Conservation (phyloP, 768 basidiomycete genomes). For the Tricholoma hemisulphureum region DNA sequence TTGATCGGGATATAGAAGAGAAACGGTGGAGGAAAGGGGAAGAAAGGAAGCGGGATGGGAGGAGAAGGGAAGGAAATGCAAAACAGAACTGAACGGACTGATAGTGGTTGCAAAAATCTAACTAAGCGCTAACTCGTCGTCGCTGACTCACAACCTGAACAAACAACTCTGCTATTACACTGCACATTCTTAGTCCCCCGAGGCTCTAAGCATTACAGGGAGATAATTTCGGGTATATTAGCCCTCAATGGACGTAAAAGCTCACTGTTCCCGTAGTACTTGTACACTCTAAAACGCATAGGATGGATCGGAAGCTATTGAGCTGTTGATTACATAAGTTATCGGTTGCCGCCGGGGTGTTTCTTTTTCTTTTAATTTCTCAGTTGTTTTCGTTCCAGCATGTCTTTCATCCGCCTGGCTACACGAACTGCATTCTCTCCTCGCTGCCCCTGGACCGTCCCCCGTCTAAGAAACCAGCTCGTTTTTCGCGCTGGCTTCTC, state of each 20-base stretch:
- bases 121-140: background rate
- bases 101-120: background rate
- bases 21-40: slow-evolving; percentile 29
- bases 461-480: slow-evolving; percentile 34
- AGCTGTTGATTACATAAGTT: background rate
- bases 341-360: background rate
- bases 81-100: slow-evolving; percentile 4
- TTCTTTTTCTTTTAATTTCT: background rate
- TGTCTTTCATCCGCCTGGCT: slow-evolving; percentile 58
- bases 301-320: too few species aligned
- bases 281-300: too few species aligned
- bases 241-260: too few species aligned
- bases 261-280: too few species aligned
- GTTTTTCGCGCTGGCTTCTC: slow-evolving; percentile 58
- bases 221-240: too few species aligned
- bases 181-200: too few species aligned
- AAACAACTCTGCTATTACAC: background rate
- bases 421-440: slow-evolving; percentile 44
- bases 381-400: slow-evolving; percentile 18
- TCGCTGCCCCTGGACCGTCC: slow-evolving; percentile 37
- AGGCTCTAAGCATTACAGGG: too few species aligned
- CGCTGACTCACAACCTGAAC: slow-evolving; percentile 1
- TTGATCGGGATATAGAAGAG: slow-evolving; percentile 38
- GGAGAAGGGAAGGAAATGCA: slow-evolving; percentile 15
- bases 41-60: slow-evolving; percentile 27